Percentiles rank a stretch among this genome's conserved stretches.
phyloP scores from a whole-genome alignment of 805 yeast genomes.

The Zygosaccharomyces bailii region DNA sequence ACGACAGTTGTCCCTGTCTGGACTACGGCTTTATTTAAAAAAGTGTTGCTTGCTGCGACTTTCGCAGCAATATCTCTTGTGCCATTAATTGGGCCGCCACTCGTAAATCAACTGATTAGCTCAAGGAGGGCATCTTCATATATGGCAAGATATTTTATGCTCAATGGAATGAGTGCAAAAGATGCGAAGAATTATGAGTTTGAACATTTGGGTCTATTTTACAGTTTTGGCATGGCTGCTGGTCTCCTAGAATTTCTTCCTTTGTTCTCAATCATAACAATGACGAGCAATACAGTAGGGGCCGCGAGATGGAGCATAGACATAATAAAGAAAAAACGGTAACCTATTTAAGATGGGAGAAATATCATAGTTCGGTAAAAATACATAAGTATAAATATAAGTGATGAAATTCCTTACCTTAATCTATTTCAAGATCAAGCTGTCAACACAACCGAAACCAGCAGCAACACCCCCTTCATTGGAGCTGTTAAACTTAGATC shows the following conservation, averaged over 20 bases:
- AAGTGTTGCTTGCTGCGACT: conserved; percentile 10
- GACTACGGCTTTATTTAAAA: conserved; percentile 10
- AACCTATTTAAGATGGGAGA: not conserved
- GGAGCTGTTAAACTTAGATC: conserved; percentile 82
- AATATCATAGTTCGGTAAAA: not conserved
- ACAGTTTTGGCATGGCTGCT: conserved; percentile 51
- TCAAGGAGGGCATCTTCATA: conserved; percentile 30
- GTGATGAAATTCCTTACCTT: not conserved
- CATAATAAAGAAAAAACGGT: conserved; percentile 28
- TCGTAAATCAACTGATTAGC: conserved; percentile 28
- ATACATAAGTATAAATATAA: not conserved
- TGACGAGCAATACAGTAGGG: conserved; percentile 57
- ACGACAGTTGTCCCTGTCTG: conserved; percentile 17
- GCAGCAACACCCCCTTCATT: conserved; percentile 99
- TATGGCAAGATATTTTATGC: conserved; percentile 25
- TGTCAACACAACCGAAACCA: conserved; percentile 96
- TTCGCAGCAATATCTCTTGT: conserved; percentile 27
- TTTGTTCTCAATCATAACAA: conserved; percentile 48
- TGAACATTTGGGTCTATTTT: conserved; percentile 39
- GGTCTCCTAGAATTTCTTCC: conserved; percentile 54
- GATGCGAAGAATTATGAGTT: conserved; percentile 37
- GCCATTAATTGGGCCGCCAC: conserved; percentile 37
- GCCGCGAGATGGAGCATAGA: conserved; percentile 63
- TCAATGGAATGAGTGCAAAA: conserved; percentile 21
- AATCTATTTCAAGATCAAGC: conserved; percentile 44